A percentile compares a stretch with the other conserved stretches of the same genome.
These are phyloP conservation scores for Tetracentron sinense DNA, from an alignment of 164 flowering plant genomes.

Conservation along the genomic window DNA sequence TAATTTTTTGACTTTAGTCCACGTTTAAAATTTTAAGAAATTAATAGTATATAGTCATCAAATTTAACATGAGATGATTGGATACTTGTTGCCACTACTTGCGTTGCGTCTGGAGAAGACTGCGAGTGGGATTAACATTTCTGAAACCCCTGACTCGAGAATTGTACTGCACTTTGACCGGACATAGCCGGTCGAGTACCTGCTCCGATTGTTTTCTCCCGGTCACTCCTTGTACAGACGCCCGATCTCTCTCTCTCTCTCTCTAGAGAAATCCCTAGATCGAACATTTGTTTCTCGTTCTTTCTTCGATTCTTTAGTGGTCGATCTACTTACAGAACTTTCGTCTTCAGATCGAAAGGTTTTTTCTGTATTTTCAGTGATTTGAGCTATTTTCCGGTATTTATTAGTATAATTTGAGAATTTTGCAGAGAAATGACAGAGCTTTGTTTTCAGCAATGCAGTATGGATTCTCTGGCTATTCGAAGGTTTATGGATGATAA, in stretches of 20 bases:
- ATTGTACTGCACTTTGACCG: no score
- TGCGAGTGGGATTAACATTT: no score
- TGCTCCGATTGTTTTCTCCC: neutral
- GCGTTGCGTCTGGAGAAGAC: no score
- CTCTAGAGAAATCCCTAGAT: slow-evolving; percentile 5
- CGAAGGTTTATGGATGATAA: neutral
- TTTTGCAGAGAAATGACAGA: slow-evolving; percentile 22
- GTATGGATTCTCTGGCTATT: slow-evolving; percentile 31
- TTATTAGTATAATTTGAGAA: slow-evolving; percentile 16
- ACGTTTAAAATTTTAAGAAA: no score
- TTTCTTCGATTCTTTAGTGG: neutral
- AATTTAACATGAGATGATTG: no score
- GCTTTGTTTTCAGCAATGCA: slow-evolving; percentile 31
- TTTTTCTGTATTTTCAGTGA: neutral
- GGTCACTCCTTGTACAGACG: neutral
- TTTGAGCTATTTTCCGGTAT: slow-evolving; percentile 10
- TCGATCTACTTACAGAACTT: neutral
- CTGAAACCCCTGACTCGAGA: no score
- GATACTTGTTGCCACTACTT: no score
- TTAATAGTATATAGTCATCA: no score
- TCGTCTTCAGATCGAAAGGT: neutral
- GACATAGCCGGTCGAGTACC: neutral
- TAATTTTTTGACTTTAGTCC: no score
- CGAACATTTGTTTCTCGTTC: neutral
- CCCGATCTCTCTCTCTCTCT: slow-evolving; percentile 15